Percentiles rank a stretch among this genome's conserved stretches.
Evolutionary conservation across 208 protist genomes (phyloP).

Genomic region (Herpetomonas muscarum): DNA sequence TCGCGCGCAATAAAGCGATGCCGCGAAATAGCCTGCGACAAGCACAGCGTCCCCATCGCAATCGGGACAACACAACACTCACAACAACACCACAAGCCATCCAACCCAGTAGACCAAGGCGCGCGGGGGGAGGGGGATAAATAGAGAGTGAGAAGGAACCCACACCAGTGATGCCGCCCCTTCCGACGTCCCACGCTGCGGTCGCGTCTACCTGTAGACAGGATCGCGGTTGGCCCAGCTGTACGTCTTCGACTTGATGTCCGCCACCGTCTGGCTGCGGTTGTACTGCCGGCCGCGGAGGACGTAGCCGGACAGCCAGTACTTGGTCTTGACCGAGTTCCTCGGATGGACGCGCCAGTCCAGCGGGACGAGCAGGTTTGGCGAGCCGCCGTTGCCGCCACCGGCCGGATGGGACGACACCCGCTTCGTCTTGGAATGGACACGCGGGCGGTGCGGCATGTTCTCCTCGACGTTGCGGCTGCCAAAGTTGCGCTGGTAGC

Average conservation of each 20-base stretch:
- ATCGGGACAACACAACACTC: background rate
- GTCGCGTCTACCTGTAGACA: slow-evolving; percentile 64
- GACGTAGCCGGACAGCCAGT: slow-evolving; percentile 91
- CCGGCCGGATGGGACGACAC: slow-evolving; percentile 86
- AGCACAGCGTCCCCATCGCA: background rate
- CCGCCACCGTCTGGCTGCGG: slow-evolving; percentile 74
- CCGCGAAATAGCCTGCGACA: background rate
- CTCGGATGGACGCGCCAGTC: slow-evolving; percentile 88
- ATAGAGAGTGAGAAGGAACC: slow-evolving; percentile 2
- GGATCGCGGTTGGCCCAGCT: slow-evolving; percentile 88
- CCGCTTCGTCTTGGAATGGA: slow-evolving; percentile 85
- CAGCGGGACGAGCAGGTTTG: slow-evolving; percentile 86
- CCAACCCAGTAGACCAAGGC: too few species aligned
- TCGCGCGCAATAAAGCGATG: too few species aligned
- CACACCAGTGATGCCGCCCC: background rate
- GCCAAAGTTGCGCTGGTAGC: slow-evolving; percentile 77
- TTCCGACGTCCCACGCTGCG: too few species aligned
- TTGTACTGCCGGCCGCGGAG: slow-evolving; percentile 87
- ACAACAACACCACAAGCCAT: slow-evolving; percentile 9
- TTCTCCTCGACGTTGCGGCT: slow-evolving; percentile 69
- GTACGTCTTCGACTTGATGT: slow-evolving; percentile 89
- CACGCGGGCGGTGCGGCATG: slow-evolving; percentile 77
- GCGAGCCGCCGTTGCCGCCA: slow-evolving; percentile 80
- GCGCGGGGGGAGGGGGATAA: background rate
- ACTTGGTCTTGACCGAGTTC: slow-evolving; percentile 89